Conservation (phyloP, 164 flowering plant genomes). For the grape (Vitis vinifera) region DNA sequence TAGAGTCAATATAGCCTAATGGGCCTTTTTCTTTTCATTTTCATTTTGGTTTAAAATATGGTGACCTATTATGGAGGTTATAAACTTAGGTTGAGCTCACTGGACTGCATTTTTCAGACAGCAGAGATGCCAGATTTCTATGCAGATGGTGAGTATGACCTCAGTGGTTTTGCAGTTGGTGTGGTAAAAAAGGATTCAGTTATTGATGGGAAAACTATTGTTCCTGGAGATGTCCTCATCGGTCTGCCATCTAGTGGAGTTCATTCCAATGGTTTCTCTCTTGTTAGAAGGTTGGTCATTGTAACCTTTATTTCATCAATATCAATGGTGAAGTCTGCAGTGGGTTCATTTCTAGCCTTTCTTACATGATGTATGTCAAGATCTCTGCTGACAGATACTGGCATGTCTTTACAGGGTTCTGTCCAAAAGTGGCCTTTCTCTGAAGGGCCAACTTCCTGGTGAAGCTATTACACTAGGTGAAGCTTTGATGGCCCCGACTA, state of each 20-base stretch:
- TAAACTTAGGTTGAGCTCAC: not conserved
- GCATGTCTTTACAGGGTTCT: conserved; percentile 53
- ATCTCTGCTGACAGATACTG: too few relatives aligned
- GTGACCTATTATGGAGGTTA: too few relatives aligned
- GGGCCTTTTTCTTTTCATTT: too few relatives aligned
- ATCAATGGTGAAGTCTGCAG: too few relatives aligned
- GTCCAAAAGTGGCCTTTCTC: conserved; percentile 67
- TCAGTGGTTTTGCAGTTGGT: conserved; percentile 95
- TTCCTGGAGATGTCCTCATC: conserved; percentile 82
- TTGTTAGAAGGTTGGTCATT: conserved; percentile 75
- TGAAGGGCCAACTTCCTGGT: conserved; percentile 74
- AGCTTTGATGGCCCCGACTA: conserved; percentile 95
- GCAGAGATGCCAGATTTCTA: conserved; percentile 98
- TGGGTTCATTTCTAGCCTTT: too few relatives aligned
- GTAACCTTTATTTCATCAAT: too few relatives aligned
- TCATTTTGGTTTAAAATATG: too few relatives aligned
- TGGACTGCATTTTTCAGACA: conserved; percentile 46
- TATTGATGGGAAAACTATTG: conserved; percentile 81
- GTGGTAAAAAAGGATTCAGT: conserved; percentile 77
- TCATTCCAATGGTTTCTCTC: conserved; percentile 98
- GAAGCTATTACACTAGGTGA: conserved; percentile 58
- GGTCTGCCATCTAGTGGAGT: conserved; percentile 97
- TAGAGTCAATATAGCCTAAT: too few relatives aligned
- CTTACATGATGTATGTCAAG: too few relatives aligned
- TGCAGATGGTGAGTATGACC: conserved; percentile 87